Base-by-base conservation (phyloP, 129 eudicot genomes). In the Chrysanthemum lavandulifolium region DNA sequence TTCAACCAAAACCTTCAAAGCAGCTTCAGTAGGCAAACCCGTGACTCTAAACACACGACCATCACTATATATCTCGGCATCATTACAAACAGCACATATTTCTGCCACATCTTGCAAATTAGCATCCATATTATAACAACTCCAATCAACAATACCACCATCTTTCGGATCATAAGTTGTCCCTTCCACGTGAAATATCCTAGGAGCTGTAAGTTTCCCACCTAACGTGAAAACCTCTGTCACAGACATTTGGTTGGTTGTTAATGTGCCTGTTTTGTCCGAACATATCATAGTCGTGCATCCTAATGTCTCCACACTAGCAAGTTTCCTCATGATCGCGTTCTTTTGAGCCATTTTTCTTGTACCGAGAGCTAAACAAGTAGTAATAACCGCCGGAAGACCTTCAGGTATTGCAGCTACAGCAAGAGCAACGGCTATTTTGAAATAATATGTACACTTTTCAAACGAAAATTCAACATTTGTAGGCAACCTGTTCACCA, bases 361-460 rank as follows among this genome's bases (percentile, higher is more conserved):
- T 23, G 96, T 88, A 21, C 97, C 97, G 2, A 91, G 83, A 59
- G 97, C 97, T 62, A 91, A 79, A 36, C 91, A 88, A 53, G 96
- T 88, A 4, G 91, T 92, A 52, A 88, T 89, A 10, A 92, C 96
- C 1, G 96, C 91, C 4, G 96, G 94, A 48, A 92, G 88, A 57
- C 96, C 96, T 78, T 92, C 97, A 11, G 97, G 96, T 40, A 92
- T 92, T 15, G 96, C 97, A 61, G 96, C 94, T 15, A 91, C 93
- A 33, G 97, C 97, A 72, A 89, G 90, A 45, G 96, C 91, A 56
- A 88, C 96, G 6, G 97, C 96, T 27, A 85, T 92, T 82, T 92
- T 86, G 59, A 92, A 92, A 80, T 89, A 88, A 63, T 89, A 88
- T 2, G 97, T 88, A 79, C 97, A 91, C 55, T 88, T 91, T 78